These are phyloP conservation scores for Penicillium diatomitis DNA, from an alignment of 495 filamentous ascomycete species.

Conservation along the genomic window DNA sequence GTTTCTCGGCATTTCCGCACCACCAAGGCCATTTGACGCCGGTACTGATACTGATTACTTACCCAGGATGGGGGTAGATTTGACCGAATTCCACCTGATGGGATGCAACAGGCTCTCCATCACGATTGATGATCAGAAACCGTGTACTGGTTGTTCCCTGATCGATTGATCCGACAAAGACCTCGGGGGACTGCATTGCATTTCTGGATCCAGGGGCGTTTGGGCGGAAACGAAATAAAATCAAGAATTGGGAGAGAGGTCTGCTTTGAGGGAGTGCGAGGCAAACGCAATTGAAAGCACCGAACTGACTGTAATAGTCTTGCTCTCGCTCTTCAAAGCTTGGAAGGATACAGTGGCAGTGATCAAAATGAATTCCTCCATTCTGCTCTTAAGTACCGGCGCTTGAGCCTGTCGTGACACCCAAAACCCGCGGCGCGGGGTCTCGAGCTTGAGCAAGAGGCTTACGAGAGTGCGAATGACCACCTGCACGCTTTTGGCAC, in stretches of 20 bases:
- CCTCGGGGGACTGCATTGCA: conserved; percentile 21
- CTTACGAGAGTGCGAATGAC: too few relatives aligned
- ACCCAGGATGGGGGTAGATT: conserved; percentile 85
- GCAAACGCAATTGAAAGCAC: too few relatives aligned
- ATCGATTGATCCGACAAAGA: conserved; percentile 68
- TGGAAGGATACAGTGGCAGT: too few relatives aligned
- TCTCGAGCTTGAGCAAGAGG: not conserved
- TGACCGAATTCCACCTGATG: conserved; percentile 91
- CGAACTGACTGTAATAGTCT: too few relatives aligned
- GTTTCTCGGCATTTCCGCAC: too few relatives aligned
- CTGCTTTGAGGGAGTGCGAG: not conserved
- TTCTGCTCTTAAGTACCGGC: conserved; percentile 5
- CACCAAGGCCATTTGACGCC: too few relatives aligned
- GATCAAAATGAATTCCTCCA: not conserved
- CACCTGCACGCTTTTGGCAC: too few relatives aligned
- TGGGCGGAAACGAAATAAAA: not conserved
- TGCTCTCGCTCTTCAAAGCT: too few relatives aligned
- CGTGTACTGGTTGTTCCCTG: conserved; percentile 90
- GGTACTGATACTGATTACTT: conserved; percentile 21
- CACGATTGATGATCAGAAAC: conserved; percentile 80
- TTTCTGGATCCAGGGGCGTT: not conserved
- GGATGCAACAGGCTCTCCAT: conserved; percentile 70
- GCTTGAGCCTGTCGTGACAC: conserved; percentile 3
- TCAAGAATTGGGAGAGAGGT: not conserved
- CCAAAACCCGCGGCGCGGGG: conserved; percentile 3